Evolutionary conservation across 495 filamentous ascomycete species (phyloP).

Genomic region (Pyronema domesticum): DNA sequence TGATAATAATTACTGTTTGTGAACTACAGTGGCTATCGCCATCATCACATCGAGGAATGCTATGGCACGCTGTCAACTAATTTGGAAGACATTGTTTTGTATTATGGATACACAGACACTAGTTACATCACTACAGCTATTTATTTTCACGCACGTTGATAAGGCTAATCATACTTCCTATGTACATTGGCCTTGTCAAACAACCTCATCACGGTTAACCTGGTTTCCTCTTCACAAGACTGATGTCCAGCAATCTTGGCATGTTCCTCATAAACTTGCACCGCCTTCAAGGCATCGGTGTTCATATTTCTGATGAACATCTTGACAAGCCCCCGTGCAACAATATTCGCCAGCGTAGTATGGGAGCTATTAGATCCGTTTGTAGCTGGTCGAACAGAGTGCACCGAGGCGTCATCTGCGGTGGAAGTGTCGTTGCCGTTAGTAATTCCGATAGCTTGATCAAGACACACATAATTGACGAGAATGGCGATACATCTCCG

Average conservation of each 20-base stretch:
- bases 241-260: slow-evolving; percentile 41
- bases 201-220: slow-evolving; percentile 64
- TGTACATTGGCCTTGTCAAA: no score
- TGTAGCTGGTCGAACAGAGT: slow-evolving; percentile 11
- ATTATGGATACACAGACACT: no score
- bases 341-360: slow-evolving; percentile 34
- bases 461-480: slow-evolving; percentile 17
- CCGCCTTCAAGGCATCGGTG: slow-evolving; percentile 33
- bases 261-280: slow-evolving; percentile 35
- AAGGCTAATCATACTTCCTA: no score
- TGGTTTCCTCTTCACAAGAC: slow-evolving; percentile 43
- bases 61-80: no score
- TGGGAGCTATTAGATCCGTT: slow-evolving; percentile 11
- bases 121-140: no score
- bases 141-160: no score
- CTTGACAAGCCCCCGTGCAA: slow-evolving; percentile 36
- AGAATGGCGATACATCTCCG: slow-evolving; percentile 37
- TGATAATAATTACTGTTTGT: no score
- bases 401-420: not conserved
- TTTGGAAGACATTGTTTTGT: no score
- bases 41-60: no score
- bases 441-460: not conserved
- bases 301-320: slow-evolving; percentile 46
- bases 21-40: no score
- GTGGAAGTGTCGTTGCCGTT: not conserved